Evolutionary conservation across 2,329 filamentous ascomycete species (phyloP).

Genomic region (Venturia asperata): DNA sequence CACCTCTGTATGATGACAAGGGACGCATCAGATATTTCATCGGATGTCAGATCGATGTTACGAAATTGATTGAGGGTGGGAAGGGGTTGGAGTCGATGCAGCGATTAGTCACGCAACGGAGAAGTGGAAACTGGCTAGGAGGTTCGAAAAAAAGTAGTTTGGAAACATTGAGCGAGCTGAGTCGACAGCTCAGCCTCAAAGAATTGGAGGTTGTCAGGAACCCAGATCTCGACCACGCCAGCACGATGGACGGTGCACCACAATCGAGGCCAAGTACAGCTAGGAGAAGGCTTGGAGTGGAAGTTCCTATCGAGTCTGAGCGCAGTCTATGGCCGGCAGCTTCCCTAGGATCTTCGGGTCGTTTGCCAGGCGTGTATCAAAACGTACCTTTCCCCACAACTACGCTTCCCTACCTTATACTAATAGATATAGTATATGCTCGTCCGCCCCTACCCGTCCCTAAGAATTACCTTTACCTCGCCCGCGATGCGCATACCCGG

Average conservation of each 20-base stretch:
- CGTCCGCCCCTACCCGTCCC: conserved; percentile 56
- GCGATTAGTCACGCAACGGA: conserved; percentile 29
- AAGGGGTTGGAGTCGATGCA: conserved; percentile 33
- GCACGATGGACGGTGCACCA: neutral
- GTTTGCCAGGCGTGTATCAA: conserved; percentile 33
- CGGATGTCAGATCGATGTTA: conserved; percentile 36
- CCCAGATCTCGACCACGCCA: neutral
- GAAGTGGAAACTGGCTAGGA: conserved; percentile 25
- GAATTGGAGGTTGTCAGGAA: neutral
- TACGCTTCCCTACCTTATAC: neutral
- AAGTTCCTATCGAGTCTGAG: conserved; percentile 25
- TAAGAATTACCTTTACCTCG: conserved; percentile 63
- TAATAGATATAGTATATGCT: conserved; percentile 45
- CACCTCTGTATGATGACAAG: conserved; percentile 37
- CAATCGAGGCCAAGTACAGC: conserved; percentile 11
- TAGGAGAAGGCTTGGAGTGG: conserved; percentile 27
- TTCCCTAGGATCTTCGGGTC: conserved; percentile 27
- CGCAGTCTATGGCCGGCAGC: conserved; percentile 28
- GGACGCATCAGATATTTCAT: conserved; percentile 36
- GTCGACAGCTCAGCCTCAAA: neutral
- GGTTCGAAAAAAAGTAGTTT: conserved; percentile 22
- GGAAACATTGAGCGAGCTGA: conserved; percentile 13
- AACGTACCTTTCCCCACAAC: conserved; percentile 21
- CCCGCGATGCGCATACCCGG: conserved; percentile 60
- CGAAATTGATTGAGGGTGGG: conserved; percentile 31